Percentiles rank a stretch among this genome's conserved stretches.
Evolutionary conservation across 1,284 basidiomycete genomes (phyloP).

Genomic region (Tetrapyrgos nigripes): DNA sequence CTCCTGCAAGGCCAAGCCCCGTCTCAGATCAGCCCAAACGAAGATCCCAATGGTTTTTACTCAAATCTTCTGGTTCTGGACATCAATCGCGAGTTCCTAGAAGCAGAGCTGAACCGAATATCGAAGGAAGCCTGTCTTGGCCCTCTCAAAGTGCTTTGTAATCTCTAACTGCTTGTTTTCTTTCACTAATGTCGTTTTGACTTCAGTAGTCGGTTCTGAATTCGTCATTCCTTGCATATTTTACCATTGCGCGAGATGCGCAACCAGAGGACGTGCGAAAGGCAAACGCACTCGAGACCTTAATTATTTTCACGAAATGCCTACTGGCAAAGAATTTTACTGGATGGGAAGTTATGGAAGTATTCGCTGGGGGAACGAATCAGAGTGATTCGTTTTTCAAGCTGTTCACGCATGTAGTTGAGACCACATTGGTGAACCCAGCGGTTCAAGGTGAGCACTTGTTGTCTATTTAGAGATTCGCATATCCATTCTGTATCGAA

Average conservation of each 20-base stretch:
- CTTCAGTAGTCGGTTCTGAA: slow-evolving; percentile 59
- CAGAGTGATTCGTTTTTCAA: slow-evolving; percentile 64
- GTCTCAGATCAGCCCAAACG: slow-evolving; percentile 42
- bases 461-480: not conserved
- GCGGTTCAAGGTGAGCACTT: slow-evolving; percentile 5
- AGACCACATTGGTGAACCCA: not conserved
- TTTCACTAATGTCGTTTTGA: not conserved
- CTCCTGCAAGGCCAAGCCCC: slow-evolving; percentile 50
- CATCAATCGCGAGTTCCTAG: slow-evolving; percentile 53
- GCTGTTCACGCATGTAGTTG: slow-evolving; percentile 36
- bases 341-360: slow-evolving; percentile 75
- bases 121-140: slow-evolving; percentile 49
- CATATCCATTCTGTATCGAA: not conserved
- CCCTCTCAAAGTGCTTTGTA: slow-evolving; percentile 47
- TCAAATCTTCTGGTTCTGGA: slow-evolving; percentile 54
- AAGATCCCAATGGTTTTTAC: slow-evolving; percentile 51
- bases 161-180: not conserved
- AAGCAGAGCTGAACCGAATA: slow-evolving; percentile 40
- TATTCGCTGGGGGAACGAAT: slow-evolving; percentile 63
- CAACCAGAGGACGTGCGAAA: slow-evolving; percentile 39
- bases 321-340: slow-evolving; percentile 60
- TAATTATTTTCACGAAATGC: slow-evolving; percentile 50
- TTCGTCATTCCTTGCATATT: slow-evolving; percentile 51
- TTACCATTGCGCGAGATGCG: slow-evolving; percentile 42
- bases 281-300: slow-evolving; percentile 56